Evolutionary conservation across 1,284 basidiomycete species (phyloP), one percentile per base, ranked within the genome.

Genomic region (Rhodotorula sp.): DNA sequence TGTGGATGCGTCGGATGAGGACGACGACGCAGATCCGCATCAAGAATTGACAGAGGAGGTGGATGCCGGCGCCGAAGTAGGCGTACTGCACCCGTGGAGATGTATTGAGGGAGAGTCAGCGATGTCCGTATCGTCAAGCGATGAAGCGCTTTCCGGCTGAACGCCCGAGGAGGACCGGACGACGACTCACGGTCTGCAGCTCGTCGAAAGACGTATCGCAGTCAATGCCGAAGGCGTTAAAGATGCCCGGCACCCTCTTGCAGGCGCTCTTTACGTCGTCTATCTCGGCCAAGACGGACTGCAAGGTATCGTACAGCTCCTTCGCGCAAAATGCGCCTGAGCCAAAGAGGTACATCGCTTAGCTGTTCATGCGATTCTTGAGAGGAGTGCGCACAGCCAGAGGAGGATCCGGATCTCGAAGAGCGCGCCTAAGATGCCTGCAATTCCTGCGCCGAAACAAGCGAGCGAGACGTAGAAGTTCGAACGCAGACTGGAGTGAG

Each of bases 21-120:
- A 59, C 3, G 48, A 60, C 15, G 37, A 52, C 34, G 53, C 68
- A 70, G 61, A 64, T 40, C 24, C 66, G 50, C n/a, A 64, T 70
- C 47, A 61, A 51, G 26, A 22, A 31, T 22, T 64, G 59, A 47
- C 62, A 48, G 37, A 64, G 48, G 26, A 52, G 34, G 56, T 64
- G 22, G 31, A 57, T 28, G n/a, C 24, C 61, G 20, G 44, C 61
- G 24, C 51, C 68, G 11, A 37, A 37, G 40, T 53, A 61, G 26
- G 34, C n/a, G 51, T 46, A 53, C 68, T 70, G 46, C 11, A 22
- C 40, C 9, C 40, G 40, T 44, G 57, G 18, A 50, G 37, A 37
- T 28, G 31, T 22, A 6, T n/a, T 30, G 28, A 15, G 34, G 46
- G 6, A 13, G 26, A 57, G 6, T 7, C 20, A 20, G 53, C 30